Evolutionary conservation across 2,329 filamentous ascomycete species (phyloP).

Genomic region (Penicillium sp.): DNA sequence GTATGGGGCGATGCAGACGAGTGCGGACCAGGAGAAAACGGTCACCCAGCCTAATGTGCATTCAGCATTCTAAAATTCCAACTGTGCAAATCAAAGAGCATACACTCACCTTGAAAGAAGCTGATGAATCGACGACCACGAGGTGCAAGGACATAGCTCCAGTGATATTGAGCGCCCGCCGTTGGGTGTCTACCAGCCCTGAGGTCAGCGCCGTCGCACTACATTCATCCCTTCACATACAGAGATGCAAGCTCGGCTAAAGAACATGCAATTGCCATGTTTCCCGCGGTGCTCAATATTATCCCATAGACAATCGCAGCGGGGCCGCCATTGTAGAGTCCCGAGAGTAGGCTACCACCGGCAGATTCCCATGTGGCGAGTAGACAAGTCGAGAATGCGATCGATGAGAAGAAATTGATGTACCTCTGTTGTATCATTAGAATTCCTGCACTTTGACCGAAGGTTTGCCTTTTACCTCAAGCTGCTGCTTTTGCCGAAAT

Average conservation of each 20-base stretch:
- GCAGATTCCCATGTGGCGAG: conserved; percentile 42
- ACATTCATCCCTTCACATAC: conserved; percentile 15
- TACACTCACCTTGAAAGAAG: conserved; percentile 23
- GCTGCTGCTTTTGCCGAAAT: conserved; percentile 11
- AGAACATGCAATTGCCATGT: conserved; percentile 36
- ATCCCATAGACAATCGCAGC: conserved; percentile 38
- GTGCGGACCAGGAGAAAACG: conserved; percentile 32
- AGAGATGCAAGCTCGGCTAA: conserved; percentile 44
- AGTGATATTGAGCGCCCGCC: conserved; percentile 41
- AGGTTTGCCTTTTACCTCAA: conserved; percentile 6
- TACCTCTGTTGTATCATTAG: conserved; percentile 17
- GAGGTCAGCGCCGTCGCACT: neutral
- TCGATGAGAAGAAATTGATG: conserved; percentile 37
- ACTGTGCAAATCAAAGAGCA: neutral
- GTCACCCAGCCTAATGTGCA: conserved; percentile 30
- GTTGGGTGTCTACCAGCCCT: conserved; percentile 11
- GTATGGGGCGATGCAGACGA: conserved; percentile 27
- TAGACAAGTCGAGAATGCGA: conserved; percentile 40
- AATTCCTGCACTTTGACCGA: neutral
- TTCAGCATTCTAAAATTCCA: conserved; percentile 14
- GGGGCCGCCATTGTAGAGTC: conserved; percentile 35
- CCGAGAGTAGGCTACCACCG: conserved; percentile 25
- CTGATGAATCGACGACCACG: conserved; percentile 21
- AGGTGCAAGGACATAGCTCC: conserved; percentile 36
- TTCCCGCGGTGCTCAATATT: conserved; percentile 34